Evolutionary conservation across 768 basidiomycete genomes (phyloP), one percentile per base, ranked within the genome.

Genomic region (Lepiota venenata): DNA sequence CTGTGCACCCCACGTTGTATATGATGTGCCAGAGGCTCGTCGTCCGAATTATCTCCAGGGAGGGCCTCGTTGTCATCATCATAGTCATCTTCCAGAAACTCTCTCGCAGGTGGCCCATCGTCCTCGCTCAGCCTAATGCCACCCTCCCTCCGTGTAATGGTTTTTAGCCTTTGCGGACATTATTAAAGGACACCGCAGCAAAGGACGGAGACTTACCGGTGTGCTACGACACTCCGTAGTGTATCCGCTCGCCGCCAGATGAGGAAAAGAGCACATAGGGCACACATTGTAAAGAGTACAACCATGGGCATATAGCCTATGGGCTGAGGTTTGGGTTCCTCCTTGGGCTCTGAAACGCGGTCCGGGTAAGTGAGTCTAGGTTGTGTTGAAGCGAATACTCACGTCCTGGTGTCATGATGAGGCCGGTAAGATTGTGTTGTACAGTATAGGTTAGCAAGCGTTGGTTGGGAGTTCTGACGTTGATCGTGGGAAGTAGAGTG

Each of bases 81-180:
- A 43, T 83, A 83, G 44, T 80, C 76, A 29, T 81, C 82, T 36
- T 75, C 77, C 45, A 89, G 60, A 57, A 88, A 88, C 50, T 84
- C 82, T 14, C 73, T 71, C n/a, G 85, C 78, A n/a, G 86, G 75
- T 11, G 87, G 87, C 0, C 85, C 84, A 50, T 88, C 85, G 58
- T 89, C 87, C 61, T 81, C 76, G 44, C 85, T 87, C 18, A 89
- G 74, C 8, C 87, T 78, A 51, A 89, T 85, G 5, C 66, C 73
- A 2, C 87, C 87, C 56, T 84, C 81, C 14, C 68, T 62, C 14
- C 70, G 66, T 2, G 74, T 72, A 66, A 85, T 78, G 5, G 79
- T 80, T 59, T 81, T 82, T 50, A 89, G 66, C 59, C 87, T 88
- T 60, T 49, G 5, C 29, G n/a, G 27, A 20, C n/a, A 45, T 43